Percentiles rank a stretch among this genome's conserved stretches.
These are phyloP conservation scores for Passiflora organensis DNA, from an alignment of 345 rosid species.

Conservation along the genomic window DNA sequence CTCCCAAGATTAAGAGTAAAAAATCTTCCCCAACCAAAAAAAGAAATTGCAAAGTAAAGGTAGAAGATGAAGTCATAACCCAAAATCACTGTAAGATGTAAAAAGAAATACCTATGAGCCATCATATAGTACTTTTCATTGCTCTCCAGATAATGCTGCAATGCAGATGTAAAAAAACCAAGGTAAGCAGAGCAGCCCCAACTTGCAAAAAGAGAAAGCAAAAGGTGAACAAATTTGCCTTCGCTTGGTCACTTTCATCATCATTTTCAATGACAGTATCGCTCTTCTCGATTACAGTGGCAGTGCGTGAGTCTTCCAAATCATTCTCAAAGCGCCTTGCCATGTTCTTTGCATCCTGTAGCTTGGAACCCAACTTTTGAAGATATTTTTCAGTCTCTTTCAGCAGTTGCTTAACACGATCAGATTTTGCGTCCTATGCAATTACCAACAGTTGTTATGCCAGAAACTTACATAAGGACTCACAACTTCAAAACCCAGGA, in stretches of 20 bases:
- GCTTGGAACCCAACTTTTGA: constrained; percentile 80
- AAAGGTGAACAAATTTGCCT: constrained; percentile 40
- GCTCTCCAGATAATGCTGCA: constrained; percentile 93
- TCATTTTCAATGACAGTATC: constrained; percentile 64
- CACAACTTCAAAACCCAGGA: constrained; percentile 9
- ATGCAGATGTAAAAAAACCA: constrained; percentile 13
- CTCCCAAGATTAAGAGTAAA: too few relatives aligned
- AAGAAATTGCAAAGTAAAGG: neutral
- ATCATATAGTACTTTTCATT: constrained; percentile 90
- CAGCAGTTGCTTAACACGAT: constrained; percentile 80
- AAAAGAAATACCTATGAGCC: constrained; percentile 72
- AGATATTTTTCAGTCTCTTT: constrained; percentile 94
- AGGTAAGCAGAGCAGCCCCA: constrained; percentile 4
- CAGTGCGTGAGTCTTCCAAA: constrained; percentile 46
- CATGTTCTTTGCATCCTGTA: constrained; percentile 59
- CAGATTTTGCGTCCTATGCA: constrained; percentile 82
- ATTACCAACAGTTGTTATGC: constrained; percentile 7
- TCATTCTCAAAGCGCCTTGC: constrained; percentile 55
- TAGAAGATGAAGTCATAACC: neutral
- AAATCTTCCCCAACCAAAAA: neutral
- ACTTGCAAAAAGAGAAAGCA: constrained; percentile 14
- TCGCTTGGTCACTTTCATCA: constrained; percentile 86
- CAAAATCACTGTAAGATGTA: constrained; percentile 6
- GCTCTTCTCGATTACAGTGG: constrained; percentile 44
- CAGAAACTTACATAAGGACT: constrained; percentile 6